Conservation (phyloP, 2,329 filamentous ascomycete genomes). For the Epicoccum sorghinum region DNA sequence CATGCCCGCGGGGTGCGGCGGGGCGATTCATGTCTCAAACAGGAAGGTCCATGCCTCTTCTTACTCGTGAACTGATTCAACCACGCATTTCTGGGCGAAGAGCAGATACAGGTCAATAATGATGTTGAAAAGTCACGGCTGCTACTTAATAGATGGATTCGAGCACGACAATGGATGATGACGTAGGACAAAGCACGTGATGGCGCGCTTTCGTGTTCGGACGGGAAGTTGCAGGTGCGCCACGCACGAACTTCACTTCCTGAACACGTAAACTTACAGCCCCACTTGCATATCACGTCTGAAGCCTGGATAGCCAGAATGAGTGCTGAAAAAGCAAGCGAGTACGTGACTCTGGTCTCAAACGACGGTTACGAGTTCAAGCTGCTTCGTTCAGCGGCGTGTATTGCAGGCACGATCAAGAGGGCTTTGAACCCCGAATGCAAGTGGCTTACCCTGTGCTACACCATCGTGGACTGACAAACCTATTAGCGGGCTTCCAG, state of each 20-base stretch:
- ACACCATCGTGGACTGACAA: neutral
- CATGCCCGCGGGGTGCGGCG: constrained; percentile 13
- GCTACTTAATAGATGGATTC: too few species aligned
- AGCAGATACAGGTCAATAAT: too few species aligned
- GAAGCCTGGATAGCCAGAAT: constrained; percentile 15
- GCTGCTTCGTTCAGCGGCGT: constrained; percentile 72
- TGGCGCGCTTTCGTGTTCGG: constrained; percentile 5
- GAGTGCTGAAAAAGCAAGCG: constrained; percentile 50
- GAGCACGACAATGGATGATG: neutral
- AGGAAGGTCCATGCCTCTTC: constrained; percentile 12
- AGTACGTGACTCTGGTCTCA: constrained; percentile 80
- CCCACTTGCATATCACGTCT: neutral
- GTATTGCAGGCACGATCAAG: constrained; percentile 73
- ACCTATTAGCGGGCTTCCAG: constrained; percentile 62
- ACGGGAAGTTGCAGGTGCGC: neutral
- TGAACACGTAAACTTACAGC: neutral
- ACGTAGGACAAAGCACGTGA: constrained; percentile 4
- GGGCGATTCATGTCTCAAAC: constrained; percentile 9
- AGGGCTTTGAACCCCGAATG: constrained; percentile 75
- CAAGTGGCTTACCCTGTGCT: constrained; percentile 43
- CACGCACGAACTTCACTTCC: neutral
- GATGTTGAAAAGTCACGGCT: too few species aligned
- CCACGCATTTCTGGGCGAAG: too few species aligned
- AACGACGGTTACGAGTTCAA: constrained; percentile 79
- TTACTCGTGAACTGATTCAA: neutral